These are phyloP conservation scores for Gremmenia infestans DNA, from an alignment of 2,329 filamentous ascomycete species.

Conservation along the genomic window DNA sequence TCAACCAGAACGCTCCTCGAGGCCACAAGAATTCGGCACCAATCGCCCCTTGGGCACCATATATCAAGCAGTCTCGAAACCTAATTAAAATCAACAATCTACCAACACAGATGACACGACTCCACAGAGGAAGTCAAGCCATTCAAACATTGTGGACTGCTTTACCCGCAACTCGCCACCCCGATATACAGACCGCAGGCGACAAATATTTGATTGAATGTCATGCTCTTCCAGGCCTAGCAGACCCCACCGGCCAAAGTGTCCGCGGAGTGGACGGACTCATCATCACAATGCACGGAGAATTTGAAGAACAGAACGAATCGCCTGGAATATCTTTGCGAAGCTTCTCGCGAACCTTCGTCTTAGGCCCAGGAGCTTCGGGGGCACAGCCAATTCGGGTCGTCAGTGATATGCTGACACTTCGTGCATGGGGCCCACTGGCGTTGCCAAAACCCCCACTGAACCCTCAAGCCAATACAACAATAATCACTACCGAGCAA, in stretches of 20 bases:
- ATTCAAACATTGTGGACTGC: slow-evolving; percentile 66
- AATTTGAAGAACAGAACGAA: slow-evolving; percentile 70
- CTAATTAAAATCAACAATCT: slow-evolving; percentile 62
- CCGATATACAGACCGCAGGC: slow-evolving; percentile 60
- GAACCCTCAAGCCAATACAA: slow-evolving; percentile 14
- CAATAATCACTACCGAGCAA: slow-evolving; percentile 17
- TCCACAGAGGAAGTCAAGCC: slow-evolving; percentile 57
- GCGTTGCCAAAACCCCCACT: slow-evolving; percentile 27
- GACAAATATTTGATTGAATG: slow-evolving; percentile 81
- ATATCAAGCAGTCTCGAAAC: slow-evolving; percentile 75
- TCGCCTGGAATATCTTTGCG: slow-evolving; percentile 56
- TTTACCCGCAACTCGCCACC: slow-evolving; percentile 70
- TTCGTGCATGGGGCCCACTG: slow-evolving; percentile 59
- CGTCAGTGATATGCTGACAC: slow-evolving; percentile 70
- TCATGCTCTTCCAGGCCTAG: slow-evolving; percentile 65
- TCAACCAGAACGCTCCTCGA: slow-evolving; percentile 59
- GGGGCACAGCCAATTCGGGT: slow-evolving; percentile 59
- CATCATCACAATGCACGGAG: slow-evolving; percentile 73
- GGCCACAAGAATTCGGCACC: slow-evolving; percentile 36
- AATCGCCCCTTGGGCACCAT: slow-evolving; percentile 62
- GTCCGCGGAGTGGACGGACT: slow-evolving; percentile 69
- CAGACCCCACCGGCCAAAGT: slow-evolving; percentile 62
- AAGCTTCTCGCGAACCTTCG: slow-evolving; percentile 77
- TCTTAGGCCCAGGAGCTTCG: slow-evolving; percentile 69
- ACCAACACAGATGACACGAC: slow-evolving; percentile 57